Base-by-base conservation (phyloP, 495 filamentous ascomycete genomes). In the Eremomyces bilateralis region DNA sequence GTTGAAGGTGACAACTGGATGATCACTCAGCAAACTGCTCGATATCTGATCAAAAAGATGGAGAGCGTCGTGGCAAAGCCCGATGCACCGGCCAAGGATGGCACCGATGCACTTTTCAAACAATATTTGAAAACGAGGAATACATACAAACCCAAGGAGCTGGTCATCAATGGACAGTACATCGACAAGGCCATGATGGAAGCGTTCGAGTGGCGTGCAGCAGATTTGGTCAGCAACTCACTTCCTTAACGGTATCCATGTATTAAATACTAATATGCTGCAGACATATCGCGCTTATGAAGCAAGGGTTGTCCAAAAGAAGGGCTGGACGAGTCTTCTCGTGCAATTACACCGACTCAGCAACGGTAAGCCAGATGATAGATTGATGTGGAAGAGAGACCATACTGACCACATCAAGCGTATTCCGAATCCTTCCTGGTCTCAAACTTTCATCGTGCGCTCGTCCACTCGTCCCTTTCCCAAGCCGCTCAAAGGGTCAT, bases 1-100 rank as follows among this genome's bases (percentile, higher is more conserved):
- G 60, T 64, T 13, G 61, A 65, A 39, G 62, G 62, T 15, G 62
- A 65, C 41, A 64, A 65, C 29, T 64, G 60, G 59, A 63, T 65
- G 60, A 62, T 65, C 21, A 61, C 57, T 2, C 58, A 63, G 36
- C 62, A 64, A 44, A 54, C 58, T 4, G 56, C 60, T 2, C 51
- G 51, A 4, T 62, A 60, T 39, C 34, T 65, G 21, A 61, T 64
- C 29, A 63, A 64, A 40, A 57, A 57, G 20, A 63, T 65, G 58
- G 41, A 49, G 19, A 31, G 42, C 20, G 57, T 54, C 0, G 51
- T 53, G 5, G 18, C 45, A 21, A 44, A 47, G 4, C 38, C 41
- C 34, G 40, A 39, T 46, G 35, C 44, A 31, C 24, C 39, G 6
- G 32, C 46, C 1, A 33, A 40, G 32, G 50, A 53, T 36, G 45